Evolutionary conservation across 176 grass and related monocot species (phyloP), one percentile per base, ranked within the genome.

Genomic region (Aegilops umbellulata): DNA sequence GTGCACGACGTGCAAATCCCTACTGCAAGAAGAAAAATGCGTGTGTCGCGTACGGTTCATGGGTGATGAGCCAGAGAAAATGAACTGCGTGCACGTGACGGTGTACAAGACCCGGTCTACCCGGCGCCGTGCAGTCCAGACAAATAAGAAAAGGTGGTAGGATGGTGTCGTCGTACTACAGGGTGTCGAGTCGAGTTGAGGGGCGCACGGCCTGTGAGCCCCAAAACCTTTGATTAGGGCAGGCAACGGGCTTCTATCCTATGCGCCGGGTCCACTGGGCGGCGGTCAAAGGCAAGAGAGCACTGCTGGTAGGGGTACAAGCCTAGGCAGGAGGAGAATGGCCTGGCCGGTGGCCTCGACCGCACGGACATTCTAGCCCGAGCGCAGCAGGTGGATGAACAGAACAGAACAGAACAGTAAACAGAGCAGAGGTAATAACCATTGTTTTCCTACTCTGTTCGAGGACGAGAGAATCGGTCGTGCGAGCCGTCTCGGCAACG

Each of bases 31-130:
- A 19, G 15, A 32, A 66, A 67, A 32, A 29, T 4, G 7, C 15
- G 65, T 17, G 26, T 39, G 17, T 23, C 8, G 3, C 67, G 67
- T 70, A 39, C 75, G 20, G 51, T 36, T 36, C 22, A 8, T 13
- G 3, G 31, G 31, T 3, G 31, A 5, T 13, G n/a, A 2, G 9
- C 22, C 4, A 2, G 8, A 24, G 35, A 10, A 68, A 19, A 31
- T 2, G 34, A 39, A 10, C 8, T 39, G 34, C 20, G 29, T 24
- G 42, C 24, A 74, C 24, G 71, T 74, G 73, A 76, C 15, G 87
- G 80, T 27, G 0, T 26, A 78, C 74, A 65, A 34, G 55, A 62
- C 80, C 15, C 0, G 75, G 87, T 80, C 65, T 67, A 79, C 36
- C 17, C 72, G 44, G 7, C 22, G n/a, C 8, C 17, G 29, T 4